These are phyloP conservation scores for Sporisorium graminicola DNA, from an alignment of 1,284 basidiomycete genomes.

Conservation along the genomic window DNA sequence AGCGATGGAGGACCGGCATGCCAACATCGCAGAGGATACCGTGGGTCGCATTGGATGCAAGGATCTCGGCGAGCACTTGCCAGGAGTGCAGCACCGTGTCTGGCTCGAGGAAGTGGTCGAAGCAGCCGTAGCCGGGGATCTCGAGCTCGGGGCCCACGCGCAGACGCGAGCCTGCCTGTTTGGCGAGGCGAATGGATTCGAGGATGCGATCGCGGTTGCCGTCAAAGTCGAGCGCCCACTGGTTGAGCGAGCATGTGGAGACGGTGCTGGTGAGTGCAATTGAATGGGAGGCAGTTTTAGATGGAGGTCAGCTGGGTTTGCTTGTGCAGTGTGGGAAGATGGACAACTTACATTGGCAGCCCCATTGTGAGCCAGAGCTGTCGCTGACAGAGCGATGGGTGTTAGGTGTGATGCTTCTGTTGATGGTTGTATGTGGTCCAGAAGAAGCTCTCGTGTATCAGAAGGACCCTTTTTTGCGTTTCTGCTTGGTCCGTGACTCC, in stretches of 20 bases:
- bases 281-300: too few relatives aligned
- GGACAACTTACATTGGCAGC: conserved; percentile 37
- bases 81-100: conserved; percentile 67
- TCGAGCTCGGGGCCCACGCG: conserved; percentile 99
- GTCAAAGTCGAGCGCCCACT: conserved; percentile 95
- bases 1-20: conserved; percentile 89
- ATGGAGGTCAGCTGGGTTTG: not conserved
- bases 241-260: conserved; percentile 83
- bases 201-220: conserved; percentile 86
- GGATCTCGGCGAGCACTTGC: conserved; percentile 65
- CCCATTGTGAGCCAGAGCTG: conserved; percentile 24
- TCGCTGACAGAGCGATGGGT: not conserved
- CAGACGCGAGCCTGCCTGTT: conserved; percentile 86
- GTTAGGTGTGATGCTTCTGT: not conserved
- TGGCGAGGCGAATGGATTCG: conserved; percentile 87
- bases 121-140: conserved; percentile 78
- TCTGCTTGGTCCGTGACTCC: conserved; percentile 5
- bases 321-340: too few relatives aligned
- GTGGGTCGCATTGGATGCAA: conserved; percentile 53
- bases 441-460: not conserved
- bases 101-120: conserved; percentile 65
- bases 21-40: conserved; percentile 68
- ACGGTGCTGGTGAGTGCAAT: conserved; percentile 50
- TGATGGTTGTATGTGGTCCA: conserved; percentile 1
- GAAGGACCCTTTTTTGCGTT: not conserved